Conservation (phyloP, 2,329 filamentous ascomycete species). For the Diplodia intermedia region DNA sequence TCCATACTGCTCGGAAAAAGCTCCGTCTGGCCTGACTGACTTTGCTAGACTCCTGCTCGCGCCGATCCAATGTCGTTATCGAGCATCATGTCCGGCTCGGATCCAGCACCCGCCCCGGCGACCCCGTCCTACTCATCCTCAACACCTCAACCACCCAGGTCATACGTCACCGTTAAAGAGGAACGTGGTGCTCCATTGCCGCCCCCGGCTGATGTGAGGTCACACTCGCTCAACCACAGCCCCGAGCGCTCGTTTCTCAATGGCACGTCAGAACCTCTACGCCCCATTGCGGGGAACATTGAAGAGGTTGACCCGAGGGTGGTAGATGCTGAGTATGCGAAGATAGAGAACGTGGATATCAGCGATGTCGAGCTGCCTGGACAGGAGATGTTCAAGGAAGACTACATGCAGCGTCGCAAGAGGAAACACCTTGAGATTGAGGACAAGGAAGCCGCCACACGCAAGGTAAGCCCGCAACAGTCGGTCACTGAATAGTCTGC, state of each 20-base stretch:
- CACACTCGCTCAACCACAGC: constrained; percentile 12
- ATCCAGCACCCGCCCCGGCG: constrained; percentile 62
- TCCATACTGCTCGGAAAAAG: constrained; percentile 33
- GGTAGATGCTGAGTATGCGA: constrained; percentile 70
- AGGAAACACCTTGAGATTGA: constrained; percentile 75
- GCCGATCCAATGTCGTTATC: constrained; percentile 94
- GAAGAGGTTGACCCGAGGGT: constrained; percentile 62
- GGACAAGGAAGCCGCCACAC: constrained; percentile 67
- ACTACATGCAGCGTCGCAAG: constrained; percentile 60
- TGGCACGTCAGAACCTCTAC: constrained; percentile 25
- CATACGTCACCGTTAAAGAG: constrained; percentile 8
- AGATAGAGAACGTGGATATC: constrained; percentile 63
- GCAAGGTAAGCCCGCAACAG: constrained; percentile 59
- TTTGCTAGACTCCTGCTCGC: constrained; percentile 70
- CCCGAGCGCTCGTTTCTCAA: constrained; percentile 24
- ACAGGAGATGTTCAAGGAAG: constrained; percentile 58
- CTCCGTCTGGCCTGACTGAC: constrained; percentile 37
- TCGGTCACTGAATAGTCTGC: constrained; percentile 1
- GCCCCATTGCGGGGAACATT: constrained; percentile 18
- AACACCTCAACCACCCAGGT: constrained; percentile 16
- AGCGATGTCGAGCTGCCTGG: constrained; percentile 64
- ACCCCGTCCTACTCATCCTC: constrained; percentile 35
- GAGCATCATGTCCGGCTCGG: constrained; percentile 85
- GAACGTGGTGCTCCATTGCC: constrained; percentile 14
- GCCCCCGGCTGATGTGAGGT: constrained; percentile 9